Evolutionary conservation across 2,329 filamentous ascomycete genomes (phyloP).

Genomic region (Diaporthe caulivora): DNA sequence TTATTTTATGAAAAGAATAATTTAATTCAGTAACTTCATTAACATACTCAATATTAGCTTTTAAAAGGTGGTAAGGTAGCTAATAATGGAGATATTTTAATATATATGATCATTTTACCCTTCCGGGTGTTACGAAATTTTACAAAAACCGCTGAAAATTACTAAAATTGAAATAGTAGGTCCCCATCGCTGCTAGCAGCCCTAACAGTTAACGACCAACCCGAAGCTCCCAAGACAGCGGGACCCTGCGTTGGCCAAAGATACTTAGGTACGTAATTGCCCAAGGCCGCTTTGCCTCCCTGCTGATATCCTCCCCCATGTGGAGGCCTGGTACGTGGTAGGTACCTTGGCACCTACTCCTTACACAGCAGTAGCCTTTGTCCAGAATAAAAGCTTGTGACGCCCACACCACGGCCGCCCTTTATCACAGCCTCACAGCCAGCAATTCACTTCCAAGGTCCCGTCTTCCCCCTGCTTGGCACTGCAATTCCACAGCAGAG

Average conservation of each 20-base stretch:
- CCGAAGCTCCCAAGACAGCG: not conserved
- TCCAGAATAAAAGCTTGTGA: slow-evolving; percentile 36
- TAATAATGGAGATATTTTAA: no score
- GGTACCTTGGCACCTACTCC: no score
- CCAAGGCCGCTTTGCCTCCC: slow-evolving; percentile 4
- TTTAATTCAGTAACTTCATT: no score
- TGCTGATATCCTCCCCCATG: not conserved
- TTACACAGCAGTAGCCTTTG: not conserved
- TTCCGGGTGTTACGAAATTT: no score
- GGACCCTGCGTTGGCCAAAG: slow-evolving; percentile 18
- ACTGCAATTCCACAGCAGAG: not conserved
- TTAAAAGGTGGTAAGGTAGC: no score
- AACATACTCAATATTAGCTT: no score
- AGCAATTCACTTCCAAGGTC: slow-evolving; percentile 12
- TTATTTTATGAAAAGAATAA: no score
- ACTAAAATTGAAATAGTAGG: no score
- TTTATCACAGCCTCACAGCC: not conserved
- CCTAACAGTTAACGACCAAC: not conserved
- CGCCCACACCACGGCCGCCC: slow-evolving; percentile 18
- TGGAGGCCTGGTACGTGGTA: not conserved
- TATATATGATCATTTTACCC: no score
- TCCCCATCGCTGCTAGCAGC: not conserved
- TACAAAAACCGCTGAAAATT: no score
- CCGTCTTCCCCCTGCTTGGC: not conserved
- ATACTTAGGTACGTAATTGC: slow-evolving; percentile 16